These are phyloP conservation scores for Pouteria glomerata DNA, from an alignment of 148 eudicot genomes.

Conservation along the genomic window DNA sequence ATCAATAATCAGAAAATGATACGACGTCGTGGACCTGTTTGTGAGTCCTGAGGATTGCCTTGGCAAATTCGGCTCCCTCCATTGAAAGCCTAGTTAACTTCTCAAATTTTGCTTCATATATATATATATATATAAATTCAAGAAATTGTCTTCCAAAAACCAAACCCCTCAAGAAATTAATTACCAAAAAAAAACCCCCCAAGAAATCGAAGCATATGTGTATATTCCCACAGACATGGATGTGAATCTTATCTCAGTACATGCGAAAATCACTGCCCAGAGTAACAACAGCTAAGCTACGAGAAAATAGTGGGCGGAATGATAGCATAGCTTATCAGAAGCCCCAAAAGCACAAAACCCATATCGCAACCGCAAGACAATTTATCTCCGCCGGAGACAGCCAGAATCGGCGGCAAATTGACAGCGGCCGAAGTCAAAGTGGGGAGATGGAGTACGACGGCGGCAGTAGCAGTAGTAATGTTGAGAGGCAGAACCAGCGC, in stretches of 20 bases:
- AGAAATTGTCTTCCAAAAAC: not conserved
- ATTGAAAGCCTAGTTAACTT: not conserved
- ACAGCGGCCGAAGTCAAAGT: not conserved
- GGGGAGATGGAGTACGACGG: slow-evolving; percentile 17
- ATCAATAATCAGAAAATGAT: too few species aligned
- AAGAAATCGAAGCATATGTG: not conserved
- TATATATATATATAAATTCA: too few species aligned
- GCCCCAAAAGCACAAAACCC: slow-evolving; percentile 1
- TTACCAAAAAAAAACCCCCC: too few species aligned
- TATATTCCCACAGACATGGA: not conserved
- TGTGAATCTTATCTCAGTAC: not conserved
- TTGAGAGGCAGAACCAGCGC: slow-evolving; percentile 16
- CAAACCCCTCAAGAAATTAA: too few species aligned
- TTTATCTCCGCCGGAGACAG: not conserved
- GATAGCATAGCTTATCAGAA: not conserved
- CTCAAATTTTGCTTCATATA: not conserved
- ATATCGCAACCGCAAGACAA: not conserved
- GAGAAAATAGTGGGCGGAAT: not conserved
- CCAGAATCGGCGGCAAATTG: not conserved
- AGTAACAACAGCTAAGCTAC: slow-evolving; percentile 1
- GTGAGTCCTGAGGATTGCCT: too few species aligned
- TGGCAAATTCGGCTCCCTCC: not conserved
- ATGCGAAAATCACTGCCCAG: not conserved
- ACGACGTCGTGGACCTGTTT: not conserved
- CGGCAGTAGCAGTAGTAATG: slow-evolving; percentile 18